Conservation (phyloP, 495 filamentous ascomycete species). For the Neurospora pannonica region DNA sequence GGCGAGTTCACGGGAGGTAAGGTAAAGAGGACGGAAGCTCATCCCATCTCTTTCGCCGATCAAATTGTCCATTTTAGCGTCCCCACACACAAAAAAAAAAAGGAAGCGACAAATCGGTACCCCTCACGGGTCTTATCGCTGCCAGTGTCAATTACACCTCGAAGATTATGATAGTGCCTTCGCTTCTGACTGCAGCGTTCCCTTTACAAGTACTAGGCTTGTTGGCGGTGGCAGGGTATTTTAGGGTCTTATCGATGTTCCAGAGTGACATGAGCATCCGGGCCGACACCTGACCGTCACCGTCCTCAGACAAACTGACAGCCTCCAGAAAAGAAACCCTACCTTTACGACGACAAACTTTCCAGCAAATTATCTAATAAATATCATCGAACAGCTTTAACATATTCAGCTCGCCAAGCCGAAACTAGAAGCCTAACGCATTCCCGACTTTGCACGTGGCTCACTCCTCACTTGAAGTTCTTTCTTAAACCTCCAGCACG, state of each 20-base stretch:
- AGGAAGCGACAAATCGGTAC: too few species aligned
- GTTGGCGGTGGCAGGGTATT: too few species aligned
- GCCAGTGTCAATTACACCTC: too few species aligned
- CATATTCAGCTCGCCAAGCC: neutral
- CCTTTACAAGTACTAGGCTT: too few species aligned
- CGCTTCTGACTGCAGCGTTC: too few species aligned
- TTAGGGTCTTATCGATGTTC: neutral
- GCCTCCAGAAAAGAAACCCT: neutral
- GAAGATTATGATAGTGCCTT: too few species aligned
- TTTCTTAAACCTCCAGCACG: neutral
- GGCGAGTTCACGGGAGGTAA: neutral
- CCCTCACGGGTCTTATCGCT: too few species aligned
- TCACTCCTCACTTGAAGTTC: neutral
- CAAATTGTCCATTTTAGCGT: too few species aligned
- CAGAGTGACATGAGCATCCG: neutral
- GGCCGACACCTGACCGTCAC: neutral
- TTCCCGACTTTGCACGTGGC: neutral
- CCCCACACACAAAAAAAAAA: too few species aligned
- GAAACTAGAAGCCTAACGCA: neutral
- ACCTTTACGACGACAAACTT: neutral
- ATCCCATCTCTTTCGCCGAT: too few species aligned
- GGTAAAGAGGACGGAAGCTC: neutral
- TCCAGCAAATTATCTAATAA: neutral
- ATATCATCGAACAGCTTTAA: neutral
- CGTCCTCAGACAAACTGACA: neutral